These are phyloP conservation scores for Vanderwaltozyma tropicalis DNA, from an alignment of 805 yeast genomes.

Conservation along the genomic window DNA sequence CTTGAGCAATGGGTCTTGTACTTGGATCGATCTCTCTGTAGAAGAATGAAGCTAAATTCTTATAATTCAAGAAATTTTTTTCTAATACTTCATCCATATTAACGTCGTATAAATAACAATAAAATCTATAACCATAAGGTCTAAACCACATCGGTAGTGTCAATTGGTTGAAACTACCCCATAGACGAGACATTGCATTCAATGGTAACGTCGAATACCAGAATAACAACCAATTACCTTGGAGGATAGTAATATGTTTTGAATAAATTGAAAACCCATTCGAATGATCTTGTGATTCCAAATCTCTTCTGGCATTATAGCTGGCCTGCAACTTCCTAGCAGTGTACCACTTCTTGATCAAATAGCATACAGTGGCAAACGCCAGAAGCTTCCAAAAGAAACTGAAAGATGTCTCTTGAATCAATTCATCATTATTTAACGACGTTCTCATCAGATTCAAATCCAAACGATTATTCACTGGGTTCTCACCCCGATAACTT, in stretches of 20 bases:
- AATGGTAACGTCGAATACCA: conserved; percentile 84
- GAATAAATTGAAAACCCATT: background rate
- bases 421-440: no score
- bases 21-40: conserved; percentile 73
- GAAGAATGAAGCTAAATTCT: conserved; percentile 82
- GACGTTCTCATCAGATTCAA: no score
- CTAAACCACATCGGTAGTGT: conserved; percentile 84
- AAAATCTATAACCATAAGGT: conserved; percentile 68
- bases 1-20: conserved; percentile 59
- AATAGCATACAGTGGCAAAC: background rate
- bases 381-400: background rate
- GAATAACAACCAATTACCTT: conserved; percentile 73
- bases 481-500: no score
- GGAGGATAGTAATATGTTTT: conserved; percentile 18
- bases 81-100: conserved; percentile 83
- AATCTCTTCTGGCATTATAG: background rate
- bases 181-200: conserved; percentile 78
- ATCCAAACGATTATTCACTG: no score
- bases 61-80: conserved; percentile 61
- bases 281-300: background rate
- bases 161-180: conserved; percentile 86
- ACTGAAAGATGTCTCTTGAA: no score
- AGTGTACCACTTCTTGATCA: background rate
- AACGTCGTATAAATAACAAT: conserved; percentile 75
- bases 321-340: background rate